Base-by-base conservation (phyloP, 768 basidiomycete genomes). In the Suillus brevipes region DNA sequence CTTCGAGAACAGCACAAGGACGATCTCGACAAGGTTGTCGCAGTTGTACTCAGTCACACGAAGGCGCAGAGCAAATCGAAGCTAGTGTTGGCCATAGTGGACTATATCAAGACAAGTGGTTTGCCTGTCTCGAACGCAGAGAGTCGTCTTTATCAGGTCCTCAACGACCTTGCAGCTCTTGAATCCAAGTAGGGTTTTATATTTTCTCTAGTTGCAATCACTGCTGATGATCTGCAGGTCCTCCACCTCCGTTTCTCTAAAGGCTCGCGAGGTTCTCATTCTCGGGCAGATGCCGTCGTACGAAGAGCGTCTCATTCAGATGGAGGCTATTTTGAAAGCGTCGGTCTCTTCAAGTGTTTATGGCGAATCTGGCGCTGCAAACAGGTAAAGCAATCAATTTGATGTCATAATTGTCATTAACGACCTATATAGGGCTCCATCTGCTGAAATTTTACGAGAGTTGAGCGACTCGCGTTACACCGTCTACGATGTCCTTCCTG, bases 251-350 rank as follows among this genome's bases (percentile, higher is more conserved):
- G 96, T 99, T 42, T 86, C 96, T 3, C 79, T 99, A 68, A 98
- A 97, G 78, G 97, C 97, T 49, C 92, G 97, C 55, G 97, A 99
- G 80, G 97, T 97, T 8, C 85, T 99, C 56, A 99, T 99, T 72
- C 84, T 94, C 38, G 94, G 93, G 56, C 94, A 97, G 75, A 91
- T 99, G 87, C 97, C 97, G 6, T 97, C 95, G 16, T 97, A 94
- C 74, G 95, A 98, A 72, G 97, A 99, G 76, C 91, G 97, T 64
- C 82, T 89, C 49, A 81, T 87, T 34, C 97, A 99, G 77, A 97
- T 99, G 92, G 96, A 97, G 80, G 83, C 89, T 34, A 90, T 99
- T 61, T 84, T 99, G 57, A 94, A 91, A 78, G 85, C 89, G 34
- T 92, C 97, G 0, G 92, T 97, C 60, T 88, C 89, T 20, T 90